These are phyloP conservation scores for Fulvia fulva DNA, from an alignment of 2,329 filamentous ascomycete genomes.

Conservation along the genomic window DNA sequence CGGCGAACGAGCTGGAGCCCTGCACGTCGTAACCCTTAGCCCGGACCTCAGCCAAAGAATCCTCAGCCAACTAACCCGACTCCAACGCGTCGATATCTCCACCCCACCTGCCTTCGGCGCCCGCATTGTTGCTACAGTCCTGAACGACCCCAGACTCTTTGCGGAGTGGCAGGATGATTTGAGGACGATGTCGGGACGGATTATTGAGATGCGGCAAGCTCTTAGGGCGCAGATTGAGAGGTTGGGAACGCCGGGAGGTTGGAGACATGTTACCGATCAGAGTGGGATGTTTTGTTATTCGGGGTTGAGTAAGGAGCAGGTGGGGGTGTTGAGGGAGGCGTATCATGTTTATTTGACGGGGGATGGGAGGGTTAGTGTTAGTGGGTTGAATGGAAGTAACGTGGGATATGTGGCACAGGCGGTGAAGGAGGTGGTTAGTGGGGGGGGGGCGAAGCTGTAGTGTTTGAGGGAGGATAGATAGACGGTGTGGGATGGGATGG, in stretches of 20 bases:
- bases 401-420: constrained; percentile 90
- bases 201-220: constrained; percentile 82
- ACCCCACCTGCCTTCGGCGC: constrained; percentile 95
- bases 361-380: constrained; percentile 98
- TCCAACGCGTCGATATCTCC: constrained; percentile 95
- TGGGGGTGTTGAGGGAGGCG: constrained; percentile 63
- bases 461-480: neutral
- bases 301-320: constrained; percentile 69
- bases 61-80: constrained; percentile 82
- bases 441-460: constrained; percentile 64
- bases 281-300: constrained; percentile 99
- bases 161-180: constrained; percentile 90
- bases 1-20: constrained; percentile 90
- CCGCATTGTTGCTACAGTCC: constrained; percentile 74
- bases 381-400: constrained; percentile 85
- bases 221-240: constrained; percentile 77
- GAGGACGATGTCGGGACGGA: constrained; percentile 88
- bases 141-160: constrained; percentile 80
- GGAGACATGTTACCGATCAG: constrained; percentile 97
- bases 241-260: constrained; percentile 79
- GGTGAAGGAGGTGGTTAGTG: constrained; percentile 74
- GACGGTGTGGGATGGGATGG: neutral
- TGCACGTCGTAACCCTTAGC: constrained; percentile 88
- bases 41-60: constrained; percentile 58
- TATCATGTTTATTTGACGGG: constrained; percentile 89